Evolutionary conservation across 108 stramenopile species (phyloP).

Genomic region (Nitzschia putrida): DNA sequence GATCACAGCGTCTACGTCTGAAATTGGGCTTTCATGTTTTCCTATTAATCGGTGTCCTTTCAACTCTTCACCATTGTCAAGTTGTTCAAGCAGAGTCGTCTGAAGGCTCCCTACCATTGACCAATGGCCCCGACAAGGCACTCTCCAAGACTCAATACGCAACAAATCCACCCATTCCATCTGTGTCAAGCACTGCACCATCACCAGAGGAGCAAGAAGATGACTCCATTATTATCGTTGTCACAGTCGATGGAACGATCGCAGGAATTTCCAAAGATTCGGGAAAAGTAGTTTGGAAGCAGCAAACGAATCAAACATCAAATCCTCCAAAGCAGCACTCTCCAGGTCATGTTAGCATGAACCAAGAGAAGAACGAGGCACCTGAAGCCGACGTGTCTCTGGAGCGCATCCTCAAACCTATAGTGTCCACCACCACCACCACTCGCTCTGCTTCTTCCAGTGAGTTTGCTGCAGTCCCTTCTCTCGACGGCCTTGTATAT

Average conservation of each 20-base stretch:
- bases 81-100: no score
- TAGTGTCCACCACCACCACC: conserved; percentile 74
- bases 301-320: background rate
- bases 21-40: no score
- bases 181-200: no score
- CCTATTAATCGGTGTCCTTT: no score
- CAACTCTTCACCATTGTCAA: no score
- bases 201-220: no score
- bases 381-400: background rate
- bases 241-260: conserved; percentile 73
- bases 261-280: conserved; percentile 66
- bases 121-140: no score
- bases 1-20: no score
- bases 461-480: conserved; percentile 65
- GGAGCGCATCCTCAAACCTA: conserved; percentile 50
- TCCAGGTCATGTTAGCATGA: background rate
- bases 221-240: conserved; percentile 56
- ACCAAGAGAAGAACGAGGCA: background rate
- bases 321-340: background rate
- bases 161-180: no score
- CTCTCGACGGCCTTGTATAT: conserved; percentile 74
- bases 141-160: no score
- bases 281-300: conserved; percentile 72
- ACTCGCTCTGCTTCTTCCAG: conserved; percentile 31
- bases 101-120: no score